Conservation (phyloP, 768 basidiomycete species). For the Boletus rubroflammeus region DNA sequence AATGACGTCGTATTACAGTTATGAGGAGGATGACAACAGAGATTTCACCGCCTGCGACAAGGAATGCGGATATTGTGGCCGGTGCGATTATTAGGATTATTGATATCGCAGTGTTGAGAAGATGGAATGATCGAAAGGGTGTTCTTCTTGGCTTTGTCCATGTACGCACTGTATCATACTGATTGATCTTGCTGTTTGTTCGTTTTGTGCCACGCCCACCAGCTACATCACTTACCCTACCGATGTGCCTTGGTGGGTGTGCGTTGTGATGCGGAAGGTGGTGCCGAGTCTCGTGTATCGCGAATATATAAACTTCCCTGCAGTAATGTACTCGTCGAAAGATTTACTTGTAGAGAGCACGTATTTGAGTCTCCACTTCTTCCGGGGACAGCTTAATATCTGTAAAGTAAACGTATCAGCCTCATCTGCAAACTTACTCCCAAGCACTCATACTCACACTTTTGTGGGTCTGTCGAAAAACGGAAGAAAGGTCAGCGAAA, state of each 20-base stretch:
- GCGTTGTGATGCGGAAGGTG: neutral
- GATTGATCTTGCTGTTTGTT: neutral
- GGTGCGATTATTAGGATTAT: neutral
- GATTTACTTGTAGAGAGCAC: constrained; percentile 49
- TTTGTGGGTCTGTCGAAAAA: constrained; percentile 43
- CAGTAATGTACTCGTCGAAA: neutral
- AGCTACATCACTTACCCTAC: neutral
- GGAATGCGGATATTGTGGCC: constrained; percentile 6
- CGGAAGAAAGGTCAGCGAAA: neutral
- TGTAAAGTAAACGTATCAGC: constrained; percentile 31
- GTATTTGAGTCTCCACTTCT: constrained; percentile 68
- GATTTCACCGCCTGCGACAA: constrained; percentile 11
- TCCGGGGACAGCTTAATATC: constrained; percentile 79
- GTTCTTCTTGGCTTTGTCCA: neutral
- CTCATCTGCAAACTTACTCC: neutral
- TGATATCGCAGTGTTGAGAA: neutral
- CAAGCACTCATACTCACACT: constrained; percentile 37
- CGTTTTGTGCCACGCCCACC: neutral
- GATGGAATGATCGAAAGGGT: too few relatives aligned
- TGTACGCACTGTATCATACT: neutral
- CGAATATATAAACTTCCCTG: neutral
- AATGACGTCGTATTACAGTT: neutral
- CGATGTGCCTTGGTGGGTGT: neutral
- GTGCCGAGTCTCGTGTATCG: neutral
- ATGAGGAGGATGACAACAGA: neutral